Percentiles rank a stretch among this genome's conserved stretches.
These are phyloP conservation scores for Eremomyces bilateralis DNA, from an alignment of 495 filamentous ascomycete genomes.

Conservation along the genomic window DNA sequence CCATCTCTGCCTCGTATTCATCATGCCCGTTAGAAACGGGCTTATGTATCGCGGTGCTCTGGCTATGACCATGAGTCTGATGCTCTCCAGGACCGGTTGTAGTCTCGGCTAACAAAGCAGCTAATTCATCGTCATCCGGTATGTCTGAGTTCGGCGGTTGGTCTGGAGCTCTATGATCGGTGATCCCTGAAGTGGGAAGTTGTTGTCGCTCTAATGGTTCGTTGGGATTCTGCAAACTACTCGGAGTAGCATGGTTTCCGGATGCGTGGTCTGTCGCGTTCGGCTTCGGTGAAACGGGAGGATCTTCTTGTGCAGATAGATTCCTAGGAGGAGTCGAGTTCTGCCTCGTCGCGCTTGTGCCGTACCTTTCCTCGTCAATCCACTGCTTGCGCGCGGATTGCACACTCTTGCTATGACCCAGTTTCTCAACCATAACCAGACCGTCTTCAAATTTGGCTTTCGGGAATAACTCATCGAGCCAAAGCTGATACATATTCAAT, in stretches of 20 bases:
- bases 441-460: constrained; percentile 87
- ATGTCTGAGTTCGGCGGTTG: too few species aligned
- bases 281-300: too few species aligned
- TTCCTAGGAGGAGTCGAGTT: too few species aligned
- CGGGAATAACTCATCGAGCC: constrained; percentile 92
- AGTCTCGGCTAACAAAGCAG: constrained; percentile 24
- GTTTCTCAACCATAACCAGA: constrained; percentile 76
- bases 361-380: constrained; percentile 66
- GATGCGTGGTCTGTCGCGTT: too few species aligned
- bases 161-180: too few species aligned
- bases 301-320: too few species aligned
- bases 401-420: constrained; percentile 59
- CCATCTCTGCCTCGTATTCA: constrained; percentile 38
- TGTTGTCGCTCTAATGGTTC: too few species aligned
- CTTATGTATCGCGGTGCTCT: neutral
- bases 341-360: too few species aligned
- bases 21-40: constrained; percentile 6
- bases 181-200: too few species aligned
- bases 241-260: too few species aligned
- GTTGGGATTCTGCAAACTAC: too few species aligned
- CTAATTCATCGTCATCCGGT: constrained; percentile 25
- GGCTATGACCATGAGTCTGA: neutral
- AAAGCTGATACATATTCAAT: constrained; percentile 80
- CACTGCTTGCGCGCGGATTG: constrained; percentile 59
- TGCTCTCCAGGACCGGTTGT: neutral